Evolutionary conservation across 495 filamentous ascomycete species (phyloP).

Genomic region (Cenococcum geophilum): DNA sequence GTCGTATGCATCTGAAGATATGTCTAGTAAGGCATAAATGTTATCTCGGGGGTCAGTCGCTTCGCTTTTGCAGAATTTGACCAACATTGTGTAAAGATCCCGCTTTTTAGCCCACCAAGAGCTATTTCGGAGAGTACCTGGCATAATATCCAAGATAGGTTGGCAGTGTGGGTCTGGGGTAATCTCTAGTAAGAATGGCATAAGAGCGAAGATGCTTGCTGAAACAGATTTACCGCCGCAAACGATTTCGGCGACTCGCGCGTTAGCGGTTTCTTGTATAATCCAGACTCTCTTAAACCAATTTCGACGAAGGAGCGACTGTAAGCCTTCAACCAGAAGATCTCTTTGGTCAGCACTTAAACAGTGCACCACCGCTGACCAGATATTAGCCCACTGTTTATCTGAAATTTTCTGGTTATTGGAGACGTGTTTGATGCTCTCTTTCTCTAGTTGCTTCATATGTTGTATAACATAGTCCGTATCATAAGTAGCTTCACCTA

Average conservation of each 20-base stretch:
- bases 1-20: constrained; percentile 30
- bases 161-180: constrained; percentile 19
- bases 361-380: background rate
- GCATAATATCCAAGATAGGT: constrained; percentile 40
- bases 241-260: constrained; percentile 24
- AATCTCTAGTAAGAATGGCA: constrained; percentile 28
- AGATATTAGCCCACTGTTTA: constrained; percentile 1
- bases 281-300: constrained; percentile 38
- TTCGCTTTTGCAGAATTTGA: constrained; percentile 33
- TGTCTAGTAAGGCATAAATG: constrained; percentile 38
- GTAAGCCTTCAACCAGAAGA: constrained; percentile 16
- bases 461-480: constrained; percentile 9
- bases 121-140: constrained; percentile 23
- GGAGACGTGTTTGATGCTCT: background rate
- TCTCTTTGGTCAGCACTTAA: background rate
- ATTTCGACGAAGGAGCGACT: constrained; percentile 17
- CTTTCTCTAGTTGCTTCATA: constrained; percentile 8
- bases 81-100: constrained; percentile 33
- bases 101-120: constrained; percentile 35
- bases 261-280: constrained; percentile 36
- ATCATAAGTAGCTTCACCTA: constrained; percentile 28
- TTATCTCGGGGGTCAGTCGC: constrained; percentile 35
- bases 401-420: constrained; percentile 1
- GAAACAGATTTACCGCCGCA: constrained; percentile 33
- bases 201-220: constrained; percentile 30